A percentile compares a stretch with the other conserved stretches of the same genome.
Evolutionary conservation across 805 yeast species (phyloP).

Genomic region (Sugiyamaella qingdaonensis): DNA sequence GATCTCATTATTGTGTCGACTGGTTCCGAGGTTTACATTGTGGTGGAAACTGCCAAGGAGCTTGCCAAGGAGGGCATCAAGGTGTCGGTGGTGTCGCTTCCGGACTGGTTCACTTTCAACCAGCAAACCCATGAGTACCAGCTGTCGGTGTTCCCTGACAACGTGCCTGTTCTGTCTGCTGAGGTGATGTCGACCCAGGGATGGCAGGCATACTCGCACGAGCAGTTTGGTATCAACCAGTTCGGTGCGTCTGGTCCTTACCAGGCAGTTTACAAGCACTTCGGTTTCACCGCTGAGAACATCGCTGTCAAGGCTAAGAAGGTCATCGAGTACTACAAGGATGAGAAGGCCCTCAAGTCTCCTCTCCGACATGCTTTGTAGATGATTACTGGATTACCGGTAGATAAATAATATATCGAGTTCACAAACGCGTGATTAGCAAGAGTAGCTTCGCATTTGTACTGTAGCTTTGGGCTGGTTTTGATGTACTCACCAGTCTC

Average conservation of each 20-base stretch:
- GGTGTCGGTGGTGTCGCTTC: slow-evolving; percentile 84
- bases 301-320: slow-evolving; percentile 79
- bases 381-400: not conserved
- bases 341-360: slow-evolving; percentile 54
- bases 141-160: slow-evolving; percentile 88
- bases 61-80: slow-evolving; percentile 60
- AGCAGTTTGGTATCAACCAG: slow-evolving; percentile 90
- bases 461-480: no score
- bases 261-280: slow-evolving; percentile 71
- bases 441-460: no score
- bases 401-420: not conserved
- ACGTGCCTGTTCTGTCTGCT: slow-evolving; percentile 85
- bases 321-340: slow-evolving; percentile 80
- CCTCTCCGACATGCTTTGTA: slow-evolving; percentile 77
- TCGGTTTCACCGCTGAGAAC: slow-evolving; percentile 91
- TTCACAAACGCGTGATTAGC: not conserved
- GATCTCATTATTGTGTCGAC: slow-evolving; percentile 79
- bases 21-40: slow-evolving; percentile 88
- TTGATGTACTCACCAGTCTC: no score
- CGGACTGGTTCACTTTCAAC: slow-evolving; percentile 90
- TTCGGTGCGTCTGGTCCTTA: slow-evolving; percentile 97
- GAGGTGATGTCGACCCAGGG: slow-evolving; percentile 91
- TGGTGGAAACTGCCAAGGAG: slow-evolving; percentile 76
- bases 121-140: slow-evolving; percentile 74
- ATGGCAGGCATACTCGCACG: slow-evolving; percentile 94